These are phyloP conservation scores for Candida broadrunensis DNA, from an alignment of 805 yeast genomes.

Conservation along the genomic window DNA sequence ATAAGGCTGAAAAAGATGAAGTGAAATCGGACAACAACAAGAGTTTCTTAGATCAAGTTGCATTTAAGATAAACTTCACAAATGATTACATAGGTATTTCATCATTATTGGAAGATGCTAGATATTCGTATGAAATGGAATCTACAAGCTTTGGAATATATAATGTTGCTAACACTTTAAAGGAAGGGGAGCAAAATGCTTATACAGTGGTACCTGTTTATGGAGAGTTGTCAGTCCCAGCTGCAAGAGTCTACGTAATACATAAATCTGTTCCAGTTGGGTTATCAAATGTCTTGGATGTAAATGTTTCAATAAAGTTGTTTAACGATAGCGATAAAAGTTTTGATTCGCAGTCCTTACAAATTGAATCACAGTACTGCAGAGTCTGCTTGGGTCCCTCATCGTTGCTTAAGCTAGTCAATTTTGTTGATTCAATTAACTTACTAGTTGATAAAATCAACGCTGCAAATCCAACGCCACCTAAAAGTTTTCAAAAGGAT, in stretches of 20 bases:
- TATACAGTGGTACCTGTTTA: conserved; percentile 20
- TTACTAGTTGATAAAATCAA: conserved; percentile 5
- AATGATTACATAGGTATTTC: conserved; percentile 38
- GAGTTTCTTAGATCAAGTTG: conserved; percentile 6
- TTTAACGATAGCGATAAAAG: conserved; percentile 29
- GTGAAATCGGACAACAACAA: conserved; percentile 1
- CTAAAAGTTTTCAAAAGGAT: not conserved
- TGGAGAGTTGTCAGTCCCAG: conserved; percentile 42
- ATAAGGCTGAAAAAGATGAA: not conserved
- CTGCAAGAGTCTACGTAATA: conserved; percentile 37
- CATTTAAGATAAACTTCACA: conserved; percentile 19
- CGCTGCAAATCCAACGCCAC: not conserved
- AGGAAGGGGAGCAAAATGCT: not conserved
- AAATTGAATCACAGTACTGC: conserved; percentile 56
- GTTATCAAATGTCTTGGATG: conserved; percentile 42
- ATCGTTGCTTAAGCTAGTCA: conserved; percentile 39
- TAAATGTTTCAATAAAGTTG: conserved; percentile 43
- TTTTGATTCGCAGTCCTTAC: conserved; percentile 42
- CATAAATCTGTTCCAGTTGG: conserved; percentile 36
- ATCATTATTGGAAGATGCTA: conserved; percentile 25
- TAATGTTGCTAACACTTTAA: conserved; percentile 18
- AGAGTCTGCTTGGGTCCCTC: conserved; percentile 57
- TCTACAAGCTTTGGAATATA: conserved; percentile 18
- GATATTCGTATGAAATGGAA: conserved; percentile 35
- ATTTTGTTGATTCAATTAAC: conserved; percentile 23